These are phyloP conservation scores for Albifimbria verrucaria DNA, from an alignment of 2,329 filamentous ascomycete genomes.

Conservation along the genomic window DNA sequence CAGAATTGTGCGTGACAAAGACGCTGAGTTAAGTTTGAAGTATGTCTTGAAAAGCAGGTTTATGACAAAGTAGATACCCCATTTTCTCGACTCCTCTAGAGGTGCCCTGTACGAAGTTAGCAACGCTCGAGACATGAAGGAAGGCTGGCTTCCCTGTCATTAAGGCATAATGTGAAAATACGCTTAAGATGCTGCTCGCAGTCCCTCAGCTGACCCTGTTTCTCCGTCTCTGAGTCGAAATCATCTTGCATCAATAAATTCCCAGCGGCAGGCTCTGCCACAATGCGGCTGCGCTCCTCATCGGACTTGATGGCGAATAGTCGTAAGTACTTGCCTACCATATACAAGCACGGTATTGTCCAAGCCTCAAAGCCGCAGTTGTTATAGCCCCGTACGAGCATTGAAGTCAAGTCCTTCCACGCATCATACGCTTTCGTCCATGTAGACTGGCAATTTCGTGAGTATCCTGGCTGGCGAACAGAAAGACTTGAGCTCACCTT, in stretches of 20 bases:
- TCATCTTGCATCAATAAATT: conserved; percentile 69
- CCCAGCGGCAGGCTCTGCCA: conserved; percentile 32
- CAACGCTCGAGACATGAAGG: not conserved
- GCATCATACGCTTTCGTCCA: conserved; percentile 82
- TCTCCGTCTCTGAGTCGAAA: conserved; percentile 70
- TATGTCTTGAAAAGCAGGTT: conserved; percentile 98
- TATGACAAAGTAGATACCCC: conserved; percentile 93
- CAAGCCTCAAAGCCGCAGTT: conserved; percentile 76
- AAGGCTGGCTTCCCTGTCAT: conserved; percentile 67
- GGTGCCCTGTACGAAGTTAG: conserved; percentile 56
- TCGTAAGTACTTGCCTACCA: conserved; percentile 80
- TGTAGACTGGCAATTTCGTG: conserved; percentile 47
- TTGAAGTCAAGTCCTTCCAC: conserved; percentile 82
- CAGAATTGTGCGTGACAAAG: conserved; percentile 86
- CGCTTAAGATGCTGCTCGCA: conserved; percentile 86
- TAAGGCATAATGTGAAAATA: conserved; percentile 87
- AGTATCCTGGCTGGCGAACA: too few relatives aligned
- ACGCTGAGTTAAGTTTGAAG: conserved; percentile 89
- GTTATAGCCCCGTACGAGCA: conserved; percentile 77
- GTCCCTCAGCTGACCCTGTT: conserved; percentile 84
- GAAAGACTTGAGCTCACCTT: too few relatives aligned
- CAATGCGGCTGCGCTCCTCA: conserved; percentile 51
- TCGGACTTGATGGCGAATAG: conserved; percentile 91
- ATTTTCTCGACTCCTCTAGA: conserved; percentile 88
- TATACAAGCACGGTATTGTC: conserved; percentile 89